A percentile compares a stretch with the other conserved stretches of the same genome.
Conservation (phyloP, 257 asterid genomes). For the Solanum raphanifolium region DNA sequence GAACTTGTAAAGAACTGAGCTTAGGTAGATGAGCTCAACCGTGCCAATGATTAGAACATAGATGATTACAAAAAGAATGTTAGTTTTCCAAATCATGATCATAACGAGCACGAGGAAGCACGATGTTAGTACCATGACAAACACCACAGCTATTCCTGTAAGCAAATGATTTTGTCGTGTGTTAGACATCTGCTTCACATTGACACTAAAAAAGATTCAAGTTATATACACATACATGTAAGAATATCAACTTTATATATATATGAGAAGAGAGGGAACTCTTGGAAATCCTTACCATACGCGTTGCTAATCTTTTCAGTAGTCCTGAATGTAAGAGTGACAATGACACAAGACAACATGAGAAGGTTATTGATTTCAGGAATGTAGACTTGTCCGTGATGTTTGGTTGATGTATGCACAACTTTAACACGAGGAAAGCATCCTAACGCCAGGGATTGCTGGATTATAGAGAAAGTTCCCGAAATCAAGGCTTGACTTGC, state of each 20-base stretch:
- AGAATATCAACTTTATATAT: background rate
- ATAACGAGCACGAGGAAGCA: conserved; percentile 35
- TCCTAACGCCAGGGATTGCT: conserved; percentile 48
- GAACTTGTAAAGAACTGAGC: conserved; percentile 48
- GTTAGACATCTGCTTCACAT: background rate
- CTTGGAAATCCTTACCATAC: conserved; percentile 21
- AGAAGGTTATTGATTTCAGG: conserved; percentile 44
- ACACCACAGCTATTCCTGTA: conserved; percentile 52
- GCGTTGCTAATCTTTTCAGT: conserved; percentile 42
- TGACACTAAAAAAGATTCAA: background rate
- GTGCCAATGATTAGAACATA: conserved; percentile 24
- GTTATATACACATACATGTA: background rate
- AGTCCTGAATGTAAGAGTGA: conserved; percentile 34
- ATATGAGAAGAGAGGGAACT: background rate
- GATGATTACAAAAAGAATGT: conserved; percentile 14
- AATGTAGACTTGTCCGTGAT: conserved; percentile 43
- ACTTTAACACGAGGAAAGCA: conserved; percentile 57
- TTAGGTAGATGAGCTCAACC: conserved; percentile 29
- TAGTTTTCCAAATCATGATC: conserved; percentile 61
- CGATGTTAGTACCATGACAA: conserved; percentile 48
- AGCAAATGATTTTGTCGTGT: background rate
- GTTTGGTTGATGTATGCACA: conserved; percentile 36
- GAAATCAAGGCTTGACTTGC: conserved; percentile 66
- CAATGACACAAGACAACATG: conserved; percentile 40
- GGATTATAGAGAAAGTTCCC: conserved; percentile 43